phyloP scores from a whole-genome alignment of 257 asterid species.

The Solanum pinnatisectum region DNA sequence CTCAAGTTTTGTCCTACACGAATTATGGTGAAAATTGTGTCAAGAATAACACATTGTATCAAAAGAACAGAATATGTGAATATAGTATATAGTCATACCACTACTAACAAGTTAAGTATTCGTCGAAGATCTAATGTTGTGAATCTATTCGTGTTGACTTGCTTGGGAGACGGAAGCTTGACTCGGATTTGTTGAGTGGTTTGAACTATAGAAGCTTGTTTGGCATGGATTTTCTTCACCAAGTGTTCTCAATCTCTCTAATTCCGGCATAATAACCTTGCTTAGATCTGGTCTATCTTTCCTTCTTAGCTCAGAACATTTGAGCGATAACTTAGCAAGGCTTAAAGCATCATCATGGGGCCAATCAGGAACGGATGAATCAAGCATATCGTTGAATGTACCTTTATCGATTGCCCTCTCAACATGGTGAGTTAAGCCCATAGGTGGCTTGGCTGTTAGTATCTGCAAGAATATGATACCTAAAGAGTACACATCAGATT shows the following conservation, averaged over 20 bases:
- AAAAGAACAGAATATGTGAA: not conserved
- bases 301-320: conserved; percentile 72
- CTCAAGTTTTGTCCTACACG: not conserved
- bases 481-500: conserved; percentile 80
- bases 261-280: conserved; percentile 55
- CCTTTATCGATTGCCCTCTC: conserved; percentile 67
- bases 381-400: conserved; percentile 51
- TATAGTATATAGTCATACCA: not conserved
- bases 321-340: conserved; percentile 52
- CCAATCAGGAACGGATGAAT: conserved; percentile 62
- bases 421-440: conserved; percentile 81
- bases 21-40: not conserved
- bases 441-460: conserved; percentile 65
- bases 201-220: conserved; percentile 8
- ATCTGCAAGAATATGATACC: conserved; percentile 80
- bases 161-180: conserved; percentile 59
- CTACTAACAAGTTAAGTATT: not conserved
- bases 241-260: conserved; percentile 48
- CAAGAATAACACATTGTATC: not conserved
- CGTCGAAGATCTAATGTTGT: not conserved
- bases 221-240: conserved; percentile 39
- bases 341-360: conserved; percentile 63
- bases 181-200: conserved; percentile 33
- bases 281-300: conserved; percentile 93
- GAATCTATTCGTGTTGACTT: conserved; percentile 17